Evolutionary conservation across 371 early-diverging fungal species (phyloP).

Genomic region (Rhizomucor miehei): DNA sequence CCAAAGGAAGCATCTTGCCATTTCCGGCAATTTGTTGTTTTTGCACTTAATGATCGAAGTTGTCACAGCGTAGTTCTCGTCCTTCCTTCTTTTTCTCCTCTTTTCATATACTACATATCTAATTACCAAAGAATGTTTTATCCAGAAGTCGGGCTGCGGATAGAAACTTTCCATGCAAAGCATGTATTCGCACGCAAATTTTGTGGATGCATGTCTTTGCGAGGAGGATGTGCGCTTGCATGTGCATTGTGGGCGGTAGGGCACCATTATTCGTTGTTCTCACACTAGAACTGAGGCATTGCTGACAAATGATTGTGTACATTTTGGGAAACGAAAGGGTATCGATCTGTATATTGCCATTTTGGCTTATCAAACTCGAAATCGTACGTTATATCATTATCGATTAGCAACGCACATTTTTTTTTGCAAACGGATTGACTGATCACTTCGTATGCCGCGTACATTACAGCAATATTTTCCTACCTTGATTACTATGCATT

Average conservation of each 20-base stretch:
- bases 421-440: not conserved
- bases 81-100: too few species aligned
- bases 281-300: not conserved
- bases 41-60: too few species aligned
- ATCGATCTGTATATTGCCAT: slow-evolving; percentile 7
- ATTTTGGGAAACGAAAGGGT: slow-evolving; percentile 1
- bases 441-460: too few species aligned
- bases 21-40: too few species aligned
- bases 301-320: not conserved
- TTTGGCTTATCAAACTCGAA: slow-evolving; percentile 10
- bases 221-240: slow-evolving; percentile 13
- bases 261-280: not conserved
- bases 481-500: slow-evolving; percentile 18
- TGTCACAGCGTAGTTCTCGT: too few species aligned
- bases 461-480: slow-evolving; percentile 34
- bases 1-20: too few species aligned
- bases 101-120: too few species aligned
- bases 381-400: too few species aligned
- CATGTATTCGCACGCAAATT: slow-evolving; percentile 15
- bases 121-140: slow-evolving; percentile 5
- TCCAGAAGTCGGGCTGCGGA: slow-evolving; percentile 5
- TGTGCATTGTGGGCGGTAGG: slow-evolving; percentile 13
- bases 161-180: slow-evolving; percentile 9
- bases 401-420: too few species aligned
- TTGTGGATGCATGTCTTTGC: slow-evolving; percentile 18